phyloP scores from a whole-genome alignment of 163 green algal species.

The Volvox carteri region DNA sequence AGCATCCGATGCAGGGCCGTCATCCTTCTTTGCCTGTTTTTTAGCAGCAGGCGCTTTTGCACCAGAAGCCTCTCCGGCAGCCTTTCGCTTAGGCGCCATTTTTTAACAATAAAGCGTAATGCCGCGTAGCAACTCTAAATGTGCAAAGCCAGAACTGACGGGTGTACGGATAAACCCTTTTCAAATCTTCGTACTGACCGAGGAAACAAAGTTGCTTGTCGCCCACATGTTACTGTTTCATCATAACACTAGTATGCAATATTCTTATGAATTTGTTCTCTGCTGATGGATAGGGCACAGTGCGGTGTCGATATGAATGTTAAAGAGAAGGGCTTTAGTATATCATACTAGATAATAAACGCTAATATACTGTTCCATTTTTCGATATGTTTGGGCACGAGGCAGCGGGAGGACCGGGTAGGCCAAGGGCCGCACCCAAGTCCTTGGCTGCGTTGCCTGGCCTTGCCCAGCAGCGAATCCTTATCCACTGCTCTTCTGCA shows the following conservation, averaged over 20 bases:
- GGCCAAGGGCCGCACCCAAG: not conserved
- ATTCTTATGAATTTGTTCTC: no score
- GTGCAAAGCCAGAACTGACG: no score
- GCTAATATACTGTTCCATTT: not conserved
- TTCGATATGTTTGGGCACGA: not conserved
- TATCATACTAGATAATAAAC: no score
- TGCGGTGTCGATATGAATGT: no score
- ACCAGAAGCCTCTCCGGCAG: not conserved
- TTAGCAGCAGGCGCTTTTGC: not conserved
- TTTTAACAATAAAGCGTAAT: not conserved
- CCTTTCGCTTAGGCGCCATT: constrained; percentile 52
- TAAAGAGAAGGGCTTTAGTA: no score
- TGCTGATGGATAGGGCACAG: no score
- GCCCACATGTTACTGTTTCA: no score
- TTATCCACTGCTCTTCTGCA: not conserved
- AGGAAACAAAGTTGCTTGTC: no score
- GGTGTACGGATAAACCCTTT: no score
- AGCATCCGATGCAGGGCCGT: not conserved
- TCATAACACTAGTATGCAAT: no score
- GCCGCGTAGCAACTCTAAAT: no score
- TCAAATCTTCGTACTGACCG: no score
- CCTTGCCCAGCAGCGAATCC: not conserved
- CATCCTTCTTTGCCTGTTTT: constrained; percentile 4
- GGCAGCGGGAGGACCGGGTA: not conserved
- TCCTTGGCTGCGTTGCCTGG: not conserved